Conservation (phyloP, 2,329 filamentous ascomycete genomes). For the Cyanodermella asteris region DNA sequence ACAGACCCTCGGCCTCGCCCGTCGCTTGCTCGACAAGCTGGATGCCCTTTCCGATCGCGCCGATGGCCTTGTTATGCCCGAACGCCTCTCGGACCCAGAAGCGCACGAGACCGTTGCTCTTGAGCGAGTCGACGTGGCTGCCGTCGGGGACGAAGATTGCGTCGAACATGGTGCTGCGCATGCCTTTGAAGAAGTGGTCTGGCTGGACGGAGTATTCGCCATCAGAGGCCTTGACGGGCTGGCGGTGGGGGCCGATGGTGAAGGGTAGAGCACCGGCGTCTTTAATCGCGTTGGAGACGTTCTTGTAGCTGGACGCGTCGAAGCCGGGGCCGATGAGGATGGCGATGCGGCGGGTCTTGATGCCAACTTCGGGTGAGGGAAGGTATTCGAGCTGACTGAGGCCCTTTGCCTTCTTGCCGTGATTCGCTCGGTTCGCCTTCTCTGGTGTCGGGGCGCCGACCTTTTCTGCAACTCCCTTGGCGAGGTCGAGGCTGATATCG, state of each 20-base stretch:
- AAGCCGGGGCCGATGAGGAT: slow-evolving; percentile 63
- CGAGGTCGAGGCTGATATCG: slow-evolving; percentile 51
- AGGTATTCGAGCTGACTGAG: slow-evolving; percentile 42
- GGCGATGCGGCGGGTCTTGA: slow-evolving; percentile 48
- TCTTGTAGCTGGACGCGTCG: slow-evolving; percentile 41
- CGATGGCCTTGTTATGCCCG: slow-evolving; percentile 60
- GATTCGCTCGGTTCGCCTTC: slow-evolving; percentile 32
- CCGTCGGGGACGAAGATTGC: slow-evolving; percentile 59
- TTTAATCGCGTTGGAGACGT: slow-evolving; percentile 40
- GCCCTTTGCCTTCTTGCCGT: slow-evolving; percentile 44
- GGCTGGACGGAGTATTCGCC: slow-evolving; percentile 39
- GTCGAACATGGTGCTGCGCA: slow-evolving; percentile 60
- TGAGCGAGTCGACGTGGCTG: slow-evolving; percentile 36
- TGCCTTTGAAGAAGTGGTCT: slow-evolving; percentile 60
- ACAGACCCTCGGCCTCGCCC: slow-evolving; percentile 11
- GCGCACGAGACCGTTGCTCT: slow-evolving; percentile 47
- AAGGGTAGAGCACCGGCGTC: slow-evolving; percentile 44
- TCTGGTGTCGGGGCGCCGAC: slow-evolving; percentile 42
- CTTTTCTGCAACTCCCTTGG: slow-evolving; percentile 45
- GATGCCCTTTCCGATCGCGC: slow-evolving; percentile 36
- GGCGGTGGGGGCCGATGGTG: slow-evolving; percentile 48
- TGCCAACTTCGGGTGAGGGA: slow-evolving; percentile 40
- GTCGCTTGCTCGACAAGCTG: slow-evolving; percentile 13
- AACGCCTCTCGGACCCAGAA: slow-evolving; percentile 67
- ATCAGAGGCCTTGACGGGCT: slow-evolving; percentile 39